Evolutionary conservation across 257 asterid species (phyloP).

Genomic region (Nicotiana undulata): DNA sequence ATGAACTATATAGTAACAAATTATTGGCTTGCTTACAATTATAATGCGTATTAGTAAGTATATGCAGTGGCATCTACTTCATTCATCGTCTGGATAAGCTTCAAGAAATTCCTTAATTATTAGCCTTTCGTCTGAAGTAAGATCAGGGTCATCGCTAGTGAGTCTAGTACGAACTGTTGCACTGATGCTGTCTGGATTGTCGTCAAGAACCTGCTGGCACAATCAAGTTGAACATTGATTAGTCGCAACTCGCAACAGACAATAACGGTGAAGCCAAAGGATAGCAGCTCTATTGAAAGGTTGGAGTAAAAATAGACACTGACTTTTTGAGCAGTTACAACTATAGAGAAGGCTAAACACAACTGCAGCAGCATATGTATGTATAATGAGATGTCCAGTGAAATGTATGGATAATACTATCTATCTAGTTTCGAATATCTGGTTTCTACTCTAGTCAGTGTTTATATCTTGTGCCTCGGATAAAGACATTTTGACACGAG

Average conservation of each 20-base stretch:
- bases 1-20: background rate
- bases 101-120: conserved; percentile 55
- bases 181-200: conserved; percentile 30
- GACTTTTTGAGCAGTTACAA: background rate
- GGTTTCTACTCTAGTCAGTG: background rate
- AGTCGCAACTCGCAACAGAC: background rate
- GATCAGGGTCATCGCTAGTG: conserved; percentile 55
- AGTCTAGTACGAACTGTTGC: conserved; percentile 53
- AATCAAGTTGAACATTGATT: background rate
- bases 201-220: conserved; percentile 44
- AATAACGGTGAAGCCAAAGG: background rate
- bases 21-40: background rate
- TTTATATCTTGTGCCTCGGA: background rate
- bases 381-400: background rate
- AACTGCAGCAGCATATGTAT: background rate
- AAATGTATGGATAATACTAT: background rate
- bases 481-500: background rate
- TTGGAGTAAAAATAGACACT: background rate
- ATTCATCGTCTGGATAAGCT: conserved; percentile 46
- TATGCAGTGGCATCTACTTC: background rate
- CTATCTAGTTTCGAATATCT: background rate
- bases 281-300: background rate
- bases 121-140: conserved; percentile 49
- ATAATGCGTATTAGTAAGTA: background rate
- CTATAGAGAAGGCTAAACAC: background rate